Evolutionary conservation across 306 rosid genomes (phyloP).

Genomic region (Geum urbanum): DNA sequence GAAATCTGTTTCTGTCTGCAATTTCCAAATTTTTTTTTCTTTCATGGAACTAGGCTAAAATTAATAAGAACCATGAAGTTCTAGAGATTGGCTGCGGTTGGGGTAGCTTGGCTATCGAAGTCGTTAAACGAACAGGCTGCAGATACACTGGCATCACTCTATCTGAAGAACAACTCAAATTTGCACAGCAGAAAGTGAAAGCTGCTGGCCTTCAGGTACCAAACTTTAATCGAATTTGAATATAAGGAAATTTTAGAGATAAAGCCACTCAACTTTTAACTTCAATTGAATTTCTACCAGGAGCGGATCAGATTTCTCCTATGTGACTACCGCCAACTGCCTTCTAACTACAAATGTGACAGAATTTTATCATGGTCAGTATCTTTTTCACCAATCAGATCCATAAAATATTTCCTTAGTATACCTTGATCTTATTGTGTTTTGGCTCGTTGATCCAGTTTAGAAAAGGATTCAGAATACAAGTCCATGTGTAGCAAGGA

Average conservation of each 20-base stretch:
- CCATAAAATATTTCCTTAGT: background rate
- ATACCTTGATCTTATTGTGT: conserved; percentile 3
- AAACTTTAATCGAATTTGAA: background rate
- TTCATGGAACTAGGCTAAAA: conserved; percentile 46
- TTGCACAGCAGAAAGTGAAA: conserved; percentile 57
- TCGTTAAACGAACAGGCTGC: conserved; percentile 73
- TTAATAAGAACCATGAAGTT: conserved; percentile 62
- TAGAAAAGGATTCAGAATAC: too few species aligned
- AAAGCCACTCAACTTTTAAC: background rate
- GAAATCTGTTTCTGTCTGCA: background rate
- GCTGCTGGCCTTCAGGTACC: conserved; percentile 78
- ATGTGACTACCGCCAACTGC: conserved; percentile 80
- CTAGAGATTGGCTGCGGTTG: conserved; percentile 91
- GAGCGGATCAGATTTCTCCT: conserved; percentile 64
- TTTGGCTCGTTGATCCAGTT: too few species aligned
- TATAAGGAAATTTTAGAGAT: too few species aligned
- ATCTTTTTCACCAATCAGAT: background rate
- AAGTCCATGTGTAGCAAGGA: too few species aligned
- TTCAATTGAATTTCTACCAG: conserved; percentile 32
- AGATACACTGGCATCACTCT: conserved; percentile 83
- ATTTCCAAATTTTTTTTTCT: background rate
- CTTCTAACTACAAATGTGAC: conserved; percentile 48
- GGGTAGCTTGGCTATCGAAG: conserved; percentile 90
- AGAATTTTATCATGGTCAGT: conserved; percentile 86
- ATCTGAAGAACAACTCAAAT: conserved; percentile 70